Evolutionary conservation across 169 alveolate species (phyloP), one percentile per base, ranked within the genome.

Genomic region (Theileria equi): DNA sequence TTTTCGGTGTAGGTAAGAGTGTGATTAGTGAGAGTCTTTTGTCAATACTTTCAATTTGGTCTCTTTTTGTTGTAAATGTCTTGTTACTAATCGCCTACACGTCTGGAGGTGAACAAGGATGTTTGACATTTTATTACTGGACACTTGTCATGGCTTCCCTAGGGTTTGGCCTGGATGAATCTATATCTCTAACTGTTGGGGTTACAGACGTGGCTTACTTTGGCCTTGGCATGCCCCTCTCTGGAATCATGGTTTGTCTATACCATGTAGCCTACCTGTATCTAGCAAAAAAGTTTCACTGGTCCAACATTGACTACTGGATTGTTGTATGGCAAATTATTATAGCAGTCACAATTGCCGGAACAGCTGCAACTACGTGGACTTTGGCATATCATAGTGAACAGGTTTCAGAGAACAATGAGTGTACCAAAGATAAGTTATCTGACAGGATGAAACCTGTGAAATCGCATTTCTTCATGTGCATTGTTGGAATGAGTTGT

Each of bases 401-500:
- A 32, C n/a, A 16, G 17, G 23, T 38, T 2, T 55, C 23, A 45
- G 38, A 28, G 5, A 11, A 11, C 21, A 3, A 58, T 38, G 38
- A n/a, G 23, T 59, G n/a, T 5, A n/a, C 10, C 10, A 31, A 43
- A 38, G 69, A 64, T 26, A 13, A 13, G 11, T 11, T 16, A 54
- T 13, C n/a, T n/a, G n/a, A n/a, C n/a, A n/a, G n/a, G n/a, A n/a
- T n/a, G n/a, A n/a, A n/a, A n/a, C n/a, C n/a, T 13, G 59, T 40
- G 31, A 29, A 19, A 8, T 55, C 66, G 7, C 66, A 47, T 7
- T 34, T 55, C 61, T n/a, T 55, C 17, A 55, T 55, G 66, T 23
- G 49, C 52, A 43, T 55, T 11, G 19, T 34, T 2, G 49, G 60
- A 11, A 36, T 55, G 52, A 55, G 66, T 16, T 32, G 23, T 34